Evolutionary conservation across 106 monocot species (phyloP).

Genomic region (Phalaenopsis aphrodite): DNA sequence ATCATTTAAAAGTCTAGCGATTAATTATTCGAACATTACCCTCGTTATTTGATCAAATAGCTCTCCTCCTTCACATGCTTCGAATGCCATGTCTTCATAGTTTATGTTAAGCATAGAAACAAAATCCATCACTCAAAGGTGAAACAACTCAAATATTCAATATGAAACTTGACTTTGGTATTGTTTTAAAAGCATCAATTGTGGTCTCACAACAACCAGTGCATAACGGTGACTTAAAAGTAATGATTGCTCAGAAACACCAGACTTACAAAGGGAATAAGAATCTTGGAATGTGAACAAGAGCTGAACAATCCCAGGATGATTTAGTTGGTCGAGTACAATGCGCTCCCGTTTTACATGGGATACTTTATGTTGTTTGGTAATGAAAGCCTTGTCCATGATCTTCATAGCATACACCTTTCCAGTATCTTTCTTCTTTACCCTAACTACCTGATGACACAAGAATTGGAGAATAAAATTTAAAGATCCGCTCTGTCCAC

Average conservation of each 20-base stretch:
- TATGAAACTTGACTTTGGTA: not conserved
- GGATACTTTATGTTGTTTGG: constrained; percentile 85
- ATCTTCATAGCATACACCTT: constrained; percentile 89
- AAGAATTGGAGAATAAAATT: not conserved
- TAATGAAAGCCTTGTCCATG: constrained; percentile 98
- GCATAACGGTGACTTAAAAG: not conserved
- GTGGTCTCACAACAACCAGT: not conserved
- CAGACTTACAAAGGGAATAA: constrained; percentile 68
- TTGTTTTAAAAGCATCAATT: not conserved
- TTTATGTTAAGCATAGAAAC: not conserved
- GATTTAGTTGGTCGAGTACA: constrained; percentile 93
- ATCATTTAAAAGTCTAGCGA: not conserved
- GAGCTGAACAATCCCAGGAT: constrained; percentile 78
- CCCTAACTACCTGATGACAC: constrained; percentile 70
- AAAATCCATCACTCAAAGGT: not conserved
- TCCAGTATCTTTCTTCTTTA: constrained; percentile 86
- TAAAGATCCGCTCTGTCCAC: not conserved
- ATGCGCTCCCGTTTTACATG: constrained; percentile 90
- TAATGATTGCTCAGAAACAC: not conserved
- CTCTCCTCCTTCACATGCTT: constrained; percentile 71
- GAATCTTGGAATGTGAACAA: constrained; percentile 96
- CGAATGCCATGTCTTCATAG: constrained; percentile 66
- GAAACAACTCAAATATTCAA: not conserved
- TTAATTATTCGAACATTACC: constrained; percentile 17
- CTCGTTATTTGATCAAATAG: constrained; percentile 65